These are phyloP conservation scores for Globisporangium apiculatum DNA, from an alignment of 352 stramenopile genomes.

Conservation along the genomic window DNA sequence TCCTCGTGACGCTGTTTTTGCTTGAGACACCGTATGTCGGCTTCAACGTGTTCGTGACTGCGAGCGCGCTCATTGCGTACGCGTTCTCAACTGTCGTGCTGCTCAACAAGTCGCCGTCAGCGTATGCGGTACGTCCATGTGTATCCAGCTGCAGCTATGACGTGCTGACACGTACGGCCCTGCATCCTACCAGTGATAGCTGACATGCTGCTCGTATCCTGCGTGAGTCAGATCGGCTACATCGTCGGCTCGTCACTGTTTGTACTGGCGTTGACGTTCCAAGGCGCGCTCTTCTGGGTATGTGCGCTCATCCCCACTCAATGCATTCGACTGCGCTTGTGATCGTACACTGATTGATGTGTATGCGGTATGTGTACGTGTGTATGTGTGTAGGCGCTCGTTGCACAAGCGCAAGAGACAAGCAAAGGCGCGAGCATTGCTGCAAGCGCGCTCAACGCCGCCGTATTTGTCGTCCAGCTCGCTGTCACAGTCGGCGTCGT, in stretches of 20 bases:
- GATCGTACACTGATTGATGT: too few species aligned
- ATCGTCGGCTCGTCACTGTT: constrained; percentile 60
- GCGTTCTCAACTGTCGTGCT: constrained; percentile 71
- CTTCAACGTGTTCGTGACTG: constrained; percentile 60
- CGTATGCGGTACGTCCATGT: constrained; percentile 47
- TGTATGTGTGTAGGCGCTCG: constrained; percentile 21
- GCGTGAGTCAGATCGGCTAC: constrained; percentile 49
- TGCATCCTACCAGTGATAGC: neutral
- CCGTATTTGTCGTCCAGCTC: constrained; percentile 60
- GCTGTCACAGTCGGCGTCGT: constrained; percentile 52
- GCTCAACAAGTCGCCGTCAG: constrained; percentile 75
- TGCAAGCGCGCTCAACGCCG: constrained; percentile 37
- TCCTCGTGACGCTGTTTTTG: constrained; percentile 66
- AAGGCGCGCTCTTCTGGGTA: constrained; percentile 70
- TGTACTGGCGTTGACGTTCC: constrained; percentile 59
- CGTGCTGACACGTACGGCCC: neutral
- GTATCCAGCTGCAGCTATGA: neutral
- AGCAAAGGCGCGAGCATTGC: constrained; percentile 31
- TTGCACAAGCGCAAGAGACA: constrained; percentile 23
- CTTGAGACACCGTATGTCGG: constrained; percentile 60
- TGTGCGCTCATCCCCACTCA: neutral
- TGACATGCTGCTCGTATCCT: neutral
- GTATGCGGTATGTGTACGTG: too few species aligned
- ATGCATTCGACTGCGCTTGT: too few species aligned
- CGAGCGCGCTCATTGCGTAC: constrained; percentile 52